phyloP scores from a whole-genome alignment of 306 rosid genomes.

The Cucumis sativus region Cucumber_9930_V3 NC_026658.2:24177001-24177500 shows the following conservation, averaged over 20 bases:
- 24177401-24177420: slow-evolving; percentile 17
- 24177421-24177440: slow-evolving; percentile 22
- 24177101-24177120: slow-evolving; percentile 51
- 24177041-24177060: slow-evolving; percentile 15
- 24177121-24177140: slow-evolving; percentile 72
- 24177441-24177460: slow-evolving; percentile 22
- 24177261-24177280: slow-evolving; percentile 10
- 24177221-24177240: slow-evolving; percentile 19
- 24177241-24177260: slow-evolving; percentile 39
- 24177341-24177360: slow-evolving; percentile 32
- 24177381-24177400: slow-evolving; percentile 34
- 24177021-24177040: slow-evolving; percentile 17
- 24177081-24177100: slow-evolving; percentile 22
- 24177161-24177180: slow-evolving; percentile 47
- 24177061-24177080: slow-evolving; percentile 21
- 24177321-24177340: slow-evolving; percentile 25
- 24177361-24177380: slow-evolving; percentile 28
- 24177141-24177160: slow-evolving; percentile 61
- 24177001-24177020: slow-evolving; percentile 64
- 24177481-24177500: slow-evolving; percentile 39
- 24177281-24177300: neutral
- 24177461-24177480: slow-evolving; percentile 51
- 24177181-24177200: slow-evolving; percentile 15
- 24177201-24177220: slow-evolving; percentile 23
- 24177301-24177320: neutral